These are phyloP conservation scores for Lactifluus piperatus DNA, from an alignment of 768 basidiomycete genomes.

Conservation along the genomic window DNA sequence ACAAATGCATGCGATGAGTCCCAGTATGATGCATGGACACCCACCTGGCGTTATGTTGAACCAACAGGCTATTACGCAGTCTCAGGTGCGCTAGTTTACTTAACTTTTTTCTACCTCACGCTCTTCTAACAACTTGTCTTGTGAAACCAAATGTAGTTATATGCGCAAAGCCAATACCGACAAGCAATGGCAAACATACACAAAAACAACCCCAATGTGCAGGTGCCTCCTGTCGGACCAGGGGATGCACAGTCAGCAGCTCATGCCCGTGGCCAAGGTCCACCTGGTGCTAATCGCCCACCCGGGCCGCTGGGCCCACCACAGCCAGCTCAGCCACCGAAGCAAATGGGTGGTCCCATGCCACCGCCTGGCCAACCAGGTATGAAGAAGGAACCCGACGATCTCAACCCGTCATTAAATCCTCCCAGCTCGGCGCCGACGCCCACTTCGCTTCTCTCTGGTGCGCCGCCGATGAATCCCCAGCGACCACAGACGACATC, in stretches of 20 bases:
- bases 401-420: conserved; percentile 5
- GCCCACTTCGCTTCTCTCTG: conserved; percentile 14
- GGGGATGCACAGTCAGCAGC: background rate
- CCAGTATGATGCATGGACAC: conserved; percentile 5
- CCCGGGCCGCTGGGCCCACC: conserved; percentile 8
- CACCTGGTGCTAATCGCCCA: background rate
- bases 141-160: background rate
- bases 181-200: background rate
- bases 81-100: background rate
- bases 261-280: conserved; percentile 3
- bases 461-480: background rate
- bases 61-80: conserved; percentile 2
- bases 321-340: conserved; percentile 10
- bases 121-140: background rate
- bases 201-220: conserved; percentile 1
- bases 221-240: background rate
- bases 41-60: conserved; percentile 2
- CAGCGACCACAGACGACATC: conserved; percentile 16
- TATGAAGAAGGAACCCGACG: conserved; percentile 19
- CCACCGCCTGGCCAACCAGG: conserved; percentile 21
- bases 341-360: conserved; percentile 19
- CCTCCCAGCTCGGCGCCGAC: conserved; percentile 7
- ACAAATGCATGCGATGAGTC: conserved; percentile 13
- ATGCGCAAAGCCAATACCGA: conserved; percentile 4
- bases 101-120: background rate